Evolutionary conservation across 371 early-diverging fungal genomes (phyloP), one percentile per base, ranked within the genome.

Genomic region (Catenaria anguillulae): DNA sequence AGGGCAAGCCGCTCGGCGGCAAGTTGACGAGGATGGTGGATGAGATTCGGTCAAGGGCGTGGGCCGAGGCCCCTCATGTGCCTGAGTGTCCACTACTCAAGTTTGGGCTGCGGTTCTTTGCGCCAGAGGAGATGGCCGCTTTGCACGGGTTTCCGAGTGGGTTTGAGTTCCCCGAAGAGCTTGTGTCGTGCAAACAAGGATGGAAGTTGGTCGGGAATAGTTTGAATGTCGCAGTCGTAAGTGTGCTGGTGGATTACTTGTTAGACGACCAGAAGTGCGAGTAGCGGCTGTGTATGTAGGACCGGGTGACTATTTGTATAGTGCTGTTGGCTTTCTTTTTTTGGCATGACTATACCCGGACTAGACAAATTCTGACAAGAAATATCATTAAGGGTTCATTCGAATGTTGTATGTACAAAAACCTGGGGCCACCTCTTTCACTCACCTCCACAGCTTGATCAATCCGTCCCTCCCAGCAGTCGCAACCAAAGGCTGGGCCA

Each of bases 101-200:
- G 2, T 12, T 50, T 10, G 52, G 29, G 52, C 29, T 50, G 29
- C 31, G 52, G 29, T 23, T 21, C 6, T 50, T 50, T 6, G 52
- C 52, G 52, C 52, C 52, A 10, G 52, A 50, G 52, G 52, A 50
- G 19, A 50, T 50, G 52, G 52, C 52, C 5, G 52, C 52, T 1
- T 12, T 50, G 52, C 52, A 50, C 31, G 52, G 52, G 31, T 50
- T 50, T 31, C 52, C 52, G 52, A 31, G 13, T 31, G 31, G 6
- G 10, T 29, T 50, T 19, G 31, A 8, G 4, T 50, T 50, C 29
- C 52, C 52, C 12, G 52, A 6, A 1, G 52, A 50, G 15, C 21
- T n/a, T 5, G 31, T 50, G 15, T 8, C 52, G 29, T 15, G 15
- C 8, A 24, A 29, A 31, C 52, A 50, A 23, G 52, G 29, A 17